Conservation (phyloP, 1,284 basidiomycete species). For the Amylostereum areolatum region DNA sequence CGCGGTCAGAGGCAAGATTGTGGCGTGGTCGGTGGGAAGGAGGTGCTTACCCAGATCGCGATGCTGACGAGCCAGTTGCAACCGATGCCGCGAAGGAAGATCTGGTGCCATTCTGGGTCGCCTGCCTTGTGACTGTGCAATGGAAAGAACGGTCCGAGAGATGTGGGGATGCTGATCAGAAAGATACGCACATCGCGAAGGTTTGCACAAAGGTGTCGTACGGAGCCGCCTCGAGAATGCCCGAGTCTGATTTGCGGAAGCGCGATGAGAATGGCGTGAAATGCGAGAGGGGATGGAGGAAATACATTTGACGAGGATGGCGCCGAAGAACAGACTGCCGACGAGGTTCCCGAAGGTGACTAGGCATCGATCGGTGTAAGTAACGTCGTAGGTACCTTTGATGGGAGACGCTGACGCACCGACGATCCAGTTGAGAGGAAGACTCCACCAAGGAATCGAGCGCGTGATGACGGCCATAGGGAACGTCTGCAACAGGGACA, state of each 20-base stretch:
- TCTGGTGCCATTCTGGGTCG: slow-evolving; percentile 66
- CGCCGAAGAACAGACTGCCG: slow-evolving; percentile 68
- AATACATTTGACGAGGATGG: slow-evolving; percentile 60
- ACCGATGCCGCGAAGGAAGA: slow-evolving; percentile 71
- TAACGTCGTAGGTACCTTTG: slow-evolving; percentile 1
- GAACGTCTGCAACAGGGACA: slow-evolving; percentile 41
- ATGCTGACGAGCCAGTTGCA: slow-evolving; percentile 77
- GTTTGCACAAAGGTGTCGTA: slow-evolving; percentile 46
- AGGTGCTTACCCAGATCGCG: slow-evolving; percentile 63
- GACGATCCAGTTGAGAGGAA: slow-evolving; percentile 62
- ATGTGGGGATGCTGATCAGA: not conserved
- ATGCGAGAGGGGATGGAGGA: slow-evolving; percentile 1
- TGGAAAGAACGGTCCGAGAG: not conserved
- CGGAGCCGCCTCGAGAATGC: slow-evolving; percentile 51
- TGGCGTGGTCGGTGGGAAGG: not conserved
- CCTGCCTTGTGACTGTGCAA: slow-evolving; percentile 49
- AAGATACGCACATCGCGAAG: slow-evolving; percentile 49
- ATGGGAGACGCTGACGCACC: slow-evolving; percentile 33
- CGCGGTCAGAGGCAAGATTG: not conserved
- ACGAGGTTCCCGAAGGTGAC: slow-evolving; percentile 68
- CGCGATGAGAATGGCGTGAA: slow-evolving; percentile 3
- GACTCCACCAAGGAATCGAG: slow-evolving; percentile 61
- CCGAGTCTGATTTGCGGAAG: slow-evolving; percentile 37
- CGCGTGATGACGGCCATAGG: slow-evolving; percentile 62
- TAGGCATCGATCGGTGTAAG: slow-evolving; percentile 17